phyloP scores from a whole-genome alignment of 164 flowering plant species.

The Sedum album region DNA sequence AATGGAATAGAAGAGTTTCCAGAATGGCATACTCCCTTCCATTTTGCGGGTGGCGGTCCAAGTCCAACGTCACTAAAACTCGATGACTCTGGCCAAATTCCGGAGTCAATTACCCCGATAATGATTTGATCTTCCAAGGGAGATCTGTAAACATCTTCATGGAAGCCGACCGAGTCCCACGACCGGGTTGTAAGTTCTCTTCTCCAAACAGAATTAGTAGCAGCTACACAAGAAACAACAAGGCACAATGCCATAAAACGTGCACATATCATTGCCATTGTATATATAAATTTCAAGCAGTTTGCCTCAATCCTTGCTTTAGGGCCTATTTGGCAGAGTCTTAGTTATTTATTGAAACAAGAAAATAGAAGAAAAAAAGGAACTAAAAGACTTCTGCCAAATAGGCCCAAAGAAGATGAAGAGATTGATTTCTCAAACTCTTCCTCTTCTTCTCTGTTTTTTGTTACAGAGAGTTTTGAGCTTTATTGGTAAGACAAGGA shows the following conservation, averaged over 20 bases:
- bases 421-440: neutral
- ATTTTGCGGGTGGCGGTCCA: slow-evolving; percentile 36
- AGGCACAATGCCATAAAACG: neutral
- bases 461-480: no score
- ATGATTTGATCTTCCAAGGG: slow-evolving; percentile 29
- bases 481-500: no score
- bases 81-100: slow-evolving; percentile 50
- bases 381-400: slow-evolving; percentile 1
- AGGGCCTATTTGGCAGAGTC: slow-evolving; percentile 4
- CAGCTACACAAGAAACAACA: neutral
- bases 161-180: slow-evolving; percentile 39
- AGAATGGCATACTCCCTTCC: slow-evolving; percentile 40
- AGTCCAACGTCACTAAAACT: slow-evolving; percentile 25
- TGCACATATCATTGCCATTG: neutral
- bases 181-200: slow-evolving; percentile 38
- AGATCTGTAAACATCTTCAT: slow-evolving; percentile 13
- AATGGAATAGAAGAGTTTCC: slow-evolving; percentile 18
- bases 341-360: neutral
- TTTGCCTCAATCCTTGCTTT: neutral
- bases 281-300: neutral
- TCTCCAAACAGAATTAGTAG: neutral
- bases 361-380: neutral
- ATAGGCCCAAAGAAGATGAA: neutral
- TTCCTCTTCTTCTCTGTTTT: neutral
- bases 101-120: no score